These are phyloP conservation scores for Cryphonectria nitschkei DNA, from an alignment of 2,329 filamentous ascomycete genomes.

Conservation along the genomic window DNA sequence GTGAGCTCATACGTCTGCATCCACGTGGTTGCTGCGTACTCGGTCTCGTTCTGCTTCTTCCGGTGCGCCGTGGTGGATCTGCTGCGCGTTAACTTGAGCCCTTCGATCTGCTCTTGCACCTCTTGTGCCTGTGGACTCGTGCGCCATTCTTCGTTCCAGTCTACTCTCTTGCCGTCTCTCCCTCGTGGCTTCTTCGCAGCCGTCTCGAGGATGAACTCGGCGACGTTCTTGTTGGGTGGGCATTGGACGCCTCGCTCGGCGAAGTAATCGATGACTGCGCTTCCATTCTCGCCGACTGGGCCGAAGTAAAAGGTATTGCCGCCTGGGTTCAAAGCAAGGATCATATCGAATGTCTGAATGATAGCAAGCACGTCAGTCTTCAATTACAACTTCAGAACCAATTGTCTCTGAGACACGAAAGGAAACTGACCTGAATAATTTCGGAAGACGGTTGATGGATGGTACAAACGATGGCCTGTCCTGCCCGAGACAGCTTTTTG, in stretches of 20 bases:
- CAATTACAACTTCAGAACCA: constrained; percentile 71
- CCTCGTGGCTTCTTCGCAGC: constrained; percentile 45
- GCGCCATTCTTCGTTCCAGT: constrained; percentile 44
- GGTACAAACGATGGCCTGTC: constrained; percentile 49
- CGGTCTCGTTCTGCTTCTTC: constrained; percentile 34
- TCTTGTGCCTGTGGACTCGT: constrained; percentile 39
- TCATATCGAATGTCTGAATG: constrained; percentile 53
- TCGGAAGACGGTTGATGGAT: constrained; percentile 51
- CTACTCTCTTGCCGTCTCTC: constrained; percentile 47
- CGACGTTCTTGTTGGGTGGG: constrained; percentile 59
- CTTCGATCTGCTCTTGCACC: constrained; percentile 39
- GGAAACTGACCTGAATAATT: constrained; percentile 39
- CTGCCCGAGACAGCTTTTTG: constrained; percentile 59
- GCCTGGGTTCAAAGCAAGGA: constrained; percentile 60
- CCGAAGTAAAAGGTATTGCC: constrained; percentile 76
- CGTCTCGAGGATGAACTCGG: constrained; percentile 64
- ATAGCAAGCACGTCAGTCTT: constrained; percentile 52
- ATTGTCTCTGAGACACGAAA: constrained; percentile 39
- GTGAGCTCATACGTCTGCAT: constrained; percentile 59
- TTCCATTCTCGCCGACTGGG: constrained; percentile 68
- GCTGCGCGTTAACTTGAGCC: constrained; percentile 48
- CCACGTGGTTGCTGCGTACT: constrained; percentile 64
- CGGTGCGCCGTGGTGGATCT: constrained; percentile 51
- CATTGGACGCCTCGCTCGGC: constrained; percentile 57
- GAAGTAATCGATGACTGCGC: constrained; percentile 59